Conservation (phyloP, 1,139 yeast genomes). For the Yamadazyma jaroonii region DNA sequence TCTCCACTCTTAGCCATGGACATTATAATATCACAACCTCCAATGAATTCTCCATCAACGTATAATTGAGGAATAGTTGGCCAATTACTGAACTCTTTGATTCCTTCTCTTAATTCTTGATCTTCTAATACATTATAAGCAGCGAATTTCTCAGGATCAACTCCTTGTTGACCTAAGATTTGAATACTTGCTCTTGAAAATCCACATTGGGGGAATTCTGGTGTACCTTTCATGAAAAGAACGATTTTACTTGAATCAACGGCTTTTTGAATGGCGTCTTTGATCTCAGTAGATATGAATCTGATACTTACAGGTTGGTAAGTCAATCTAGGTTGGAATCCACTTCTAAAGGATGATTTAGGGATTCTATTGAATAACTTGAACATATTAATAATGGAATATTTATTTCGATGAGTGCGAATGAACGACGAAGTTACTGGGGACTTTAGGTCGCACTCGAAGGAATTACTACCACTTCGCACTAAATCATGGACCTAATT, state of each 20-base stretch:
- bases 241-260: slow-evolving; percentile 90
- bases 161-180: slow-evolving; percentile 93
- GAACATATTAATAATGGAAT: slow-evolving; percentile 6
- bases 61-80: slow-evolving; percentile 83
- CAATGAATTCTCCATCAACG: slow-evolving; percentile 80
- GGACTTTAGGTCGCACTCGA: no score
- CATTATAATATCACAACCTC: slow-evolving; percentile 95
- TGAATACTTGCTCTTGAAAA: slow-evolving; percentile 94
- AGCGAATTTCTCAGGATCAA: slow-evolving; percentile 92
- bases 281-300: slow-evolving; percentile 73
- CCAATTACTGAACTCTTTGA: slow-evolving; percentile 95
- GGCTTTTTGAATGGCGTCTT: slow-evolving; percentile 80
- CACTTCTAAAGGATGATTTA: not conserved
- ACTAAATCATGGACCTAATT: no score
- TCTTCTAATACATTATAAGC: slow-evolving; percentile 97
- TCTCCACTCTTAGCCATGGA: slow-evolving; percentile 94
- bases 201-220: slow-evolving; percentile 98
- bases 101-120: slow-evolving; percentile 85
- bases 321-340: not conserved
- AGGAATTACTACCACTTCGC: no score
- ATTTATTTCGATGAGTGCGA: slow-evolving; percentile 5
- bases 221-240: slow-evolving; percentile 94
- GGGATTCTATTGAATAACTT: slow-evolving; percentile 1
- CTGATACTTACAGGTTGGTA: slow-evolving; percentile 26
- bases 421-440: no score